Conservation (phyloP, 257 asterid genomes). For the Penstemon eatonii region DNA sequence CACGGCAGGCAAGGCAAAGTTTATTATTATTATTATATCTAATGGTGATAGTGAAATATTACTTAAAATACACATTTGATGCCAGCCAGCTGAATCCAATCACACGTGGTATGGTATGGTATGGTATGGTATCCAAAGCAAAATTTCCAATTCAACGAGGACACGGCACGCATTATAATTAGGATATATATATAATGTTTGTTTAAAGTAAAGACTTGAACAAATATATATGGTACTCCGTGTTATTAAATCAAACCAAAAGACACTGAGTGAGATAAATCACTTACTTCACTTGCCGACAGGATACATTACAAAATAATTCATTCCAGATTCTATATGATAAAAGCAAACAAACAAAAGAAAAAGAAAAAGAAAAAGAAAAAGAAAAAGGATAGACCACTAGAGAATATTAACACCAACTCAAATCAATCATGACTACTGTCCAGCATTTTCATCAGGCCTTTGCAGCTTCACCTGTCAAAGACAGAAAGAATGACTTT, state of each 20-base stretch:
- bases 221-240: neutral
- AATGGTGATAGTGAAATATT: too few species aligned
- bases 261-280: neutral
- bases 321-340: neutral
- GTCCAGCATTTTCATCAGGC: neutral
- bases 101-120: too few species aligned
- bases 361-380: neutral
- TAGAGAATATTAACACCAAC: constrained; percentile 9
- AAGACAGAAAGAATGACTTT: neutral
- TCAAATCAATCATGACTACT: constrained; percentile 1
- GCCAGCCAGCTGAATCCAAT: too few species aligned
- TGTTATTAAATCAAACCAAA: neutral
- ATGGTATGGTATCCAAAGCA: too few species aligned
- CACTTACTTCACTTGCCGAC: neutral
- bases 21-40: too few species aligned
- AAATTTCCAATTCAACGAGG: too few species aligned
- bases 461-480: constrained; percentile 21
- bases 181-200: too few species aligned
- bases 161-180: too few species aligned
- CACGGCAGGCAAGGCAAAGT: too few species aligned
- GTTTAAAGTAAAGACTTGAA: neutral
- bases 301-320: neutral
- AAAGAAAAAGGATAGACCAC: neutral
- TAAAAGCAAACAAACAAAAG: neutral
- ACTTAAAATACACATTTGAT: too few species aligned